Evolutionary conservation across 2,329 filamentous ascomycete genomes (phyloP).

Genomic region (Rachicladosporium sp.): DNA sequence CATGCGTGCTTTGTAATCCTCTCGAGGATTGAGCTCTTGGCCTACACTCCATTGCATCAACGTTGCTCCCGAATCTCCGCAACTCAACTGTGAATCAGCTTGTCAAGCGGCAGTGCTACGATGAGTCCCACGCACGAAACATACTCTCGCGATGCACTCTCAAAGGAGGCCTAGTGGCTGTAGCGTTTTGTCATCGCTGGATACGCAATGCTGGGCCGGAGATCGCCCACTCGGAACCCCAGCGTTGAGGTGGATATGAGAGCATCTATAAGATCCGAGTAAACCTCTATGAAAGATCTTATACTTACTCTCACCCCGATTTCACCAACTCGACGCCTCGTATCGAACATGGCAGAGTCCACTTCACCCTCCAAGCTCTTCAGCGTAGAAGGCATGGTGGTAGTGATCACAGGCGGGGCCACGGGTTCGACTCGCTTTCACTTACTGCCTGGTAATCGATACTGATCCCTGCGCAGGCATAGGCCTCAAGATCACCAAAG

Average conservation of each 20-base stretch:
- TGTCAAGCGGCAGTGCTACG: too few species aligned
- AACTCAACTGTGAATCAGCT: too few species aligned
- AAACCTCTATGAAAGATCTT: not conserved
- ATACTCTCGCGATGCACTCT: too few species aligned
- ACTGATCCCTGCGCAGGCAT: conserved; percentile 23
- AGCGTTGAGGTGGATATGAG: too few species aligned
- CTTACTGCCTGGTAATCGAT: not conserved
- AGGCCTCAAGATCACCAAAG: conserved; percentile 34
- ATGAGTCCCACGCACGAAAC: too few species aligned
- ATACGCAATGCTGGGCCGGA: too few species aligned
- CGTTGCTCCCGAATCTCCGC: not conserved
- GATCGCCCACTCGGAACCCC: too few species aligned
- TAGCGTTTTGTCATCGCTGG: too few species aligned
- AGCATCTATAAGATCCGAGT: too few species aligned
- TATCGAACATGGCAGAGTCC: not conserved
- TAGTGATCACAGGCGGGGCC: conserved; percentile 42
- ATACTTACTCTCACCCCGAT: conserved; percentile 1
- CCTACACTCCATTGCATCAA: conserved; percentile 33
- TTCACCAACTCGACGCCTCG: not conserved
- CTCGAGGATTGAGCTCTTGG: conserved; percentile 36
- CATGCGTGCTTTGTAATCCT: too few species aligned
- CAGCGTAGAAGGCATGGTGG: conserved; percentile 40
- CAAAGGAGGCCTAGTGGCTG: too few species aligned
- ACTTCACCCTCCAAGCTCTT: conserved; percentile 26
- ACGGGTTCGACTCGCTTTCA: conserved; percentile 27